Evolutionary conservation across 2,329 filamentous ascomycete species (phyloP).

Genomic region (Aspergillus phoenicis): DNA sequence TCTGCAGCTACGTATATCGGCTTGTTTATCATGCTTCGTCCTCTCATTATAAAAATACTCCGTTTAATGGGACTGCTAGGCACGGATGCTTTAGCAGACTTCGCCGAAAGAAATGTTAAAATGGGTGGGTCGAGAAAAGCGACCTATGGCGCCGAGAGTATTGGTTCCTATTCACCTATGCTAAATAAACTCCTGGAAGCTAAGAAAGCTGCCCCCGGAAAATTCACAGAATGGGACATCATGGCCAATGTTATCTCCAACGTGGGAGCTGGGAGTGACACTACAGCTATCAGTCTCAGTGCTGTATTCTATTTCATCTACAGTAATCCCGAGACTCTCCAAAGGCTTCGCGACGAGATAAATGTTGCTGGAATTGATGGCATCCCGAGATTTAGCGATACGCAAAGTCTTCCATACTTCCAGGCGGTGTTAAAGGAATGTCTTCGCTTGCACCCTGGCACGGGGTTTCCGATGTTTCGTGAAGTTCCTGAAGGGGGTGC

Average conservation of each 20-base stretch:
- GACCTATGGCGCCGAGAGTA: too few relatives aligned
- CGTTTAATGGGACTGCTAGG: too few relatives aligned
- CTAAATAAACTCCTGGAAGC: too few relatives aligned
- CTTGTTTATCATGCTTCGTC: too few relatives aligned
- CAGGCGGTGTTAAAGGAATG: constrained; percentile 59
- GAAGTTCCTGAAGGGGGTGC: constrained; percentile 51
- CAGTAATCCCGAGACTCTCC: constrained; percentile 33
- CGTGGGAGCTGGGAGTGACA: constrained; percentile 44
- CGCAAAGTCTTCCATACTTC: constrained; percentile 52
- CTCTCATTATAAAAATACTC: too few relatives aligned
- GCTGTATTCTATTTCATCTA: constrained; percentile 51
- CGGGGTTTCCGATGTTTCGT: constrained; percentile 54
- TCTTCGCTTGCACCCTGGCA: constrained; percentile 54
- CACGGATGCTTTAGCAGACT: too few relatives aligned
- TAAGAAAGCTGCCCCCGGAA: too few relatives aligned
- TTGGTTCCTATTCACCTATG: too few relatives aligned
- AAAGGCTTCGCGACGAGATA: constrained; percentile 33
- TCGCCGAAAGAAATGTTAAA: too few relatives aligned
- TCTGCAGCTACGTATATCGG: too few relatives aligned
- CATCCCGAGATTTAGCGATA: constrained; percentile 43
- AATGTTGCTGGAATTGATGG: constrained; percentile 26
- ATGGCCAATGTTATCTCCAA: constrained; percentile 26
- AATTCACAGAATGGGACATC: too few relatives aligned
- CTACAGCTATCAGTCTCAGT: constrained; percentile 53
- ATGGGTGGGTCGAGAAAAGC: too few relatives aligned